phyloP scores from a whole-genome alignment of 805 yeast genomes.

The Clavispora carvajalis region DNA sequence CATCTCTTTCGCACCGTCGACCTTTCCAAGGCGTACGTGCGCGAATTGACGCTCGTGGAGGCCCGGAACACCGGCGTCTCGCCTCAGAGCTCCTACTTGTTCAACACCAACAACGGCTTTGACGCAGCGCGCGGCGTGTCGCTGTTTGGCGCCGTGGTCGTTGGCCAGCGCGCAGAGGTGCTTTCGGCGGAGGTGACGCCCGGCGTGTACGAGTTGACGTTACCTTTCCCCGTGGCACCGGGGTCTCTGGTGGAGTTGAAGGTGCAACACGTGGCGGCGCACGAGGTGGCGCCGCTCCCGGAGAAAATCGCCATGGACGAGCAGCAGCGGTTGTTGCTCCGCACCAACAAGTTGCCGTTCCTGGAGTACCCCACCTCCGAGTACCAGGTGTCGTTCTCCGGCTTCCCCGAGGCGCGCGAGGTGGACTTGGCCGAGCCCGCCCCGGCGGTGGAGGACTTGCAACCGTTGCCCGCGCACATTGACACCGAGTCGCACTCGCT shows the following conservation, averaged over 20 bases:
- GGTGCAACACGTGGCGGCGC: conserved; percentile 45
- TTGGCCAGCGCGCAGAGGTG: conserved; percentile 21
- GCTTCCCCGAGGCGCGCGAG: conserved; percentile 44
- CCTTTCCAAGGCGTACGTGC: conserved; percentile 58
- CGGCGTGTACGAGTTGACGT: conserved; percentile 37
- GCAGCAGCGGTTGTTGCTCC: conserved; percentile 53
- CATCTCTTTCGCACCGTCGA: conserved; percentile 57
- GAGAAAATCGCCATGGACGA: conserved; percentile 52
- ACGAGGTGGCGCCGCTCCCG: conserved; percentile 58
- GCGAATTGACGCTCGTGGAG: conserved; percentile 52
- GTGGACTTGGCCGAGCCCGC: conserved; percentile 22
- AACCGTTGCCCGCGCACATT: conserved; percentile 31
- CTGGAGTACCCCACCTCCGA: conserved; percentile 56
- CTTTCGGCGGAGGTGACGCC: conserved; percentile 17
- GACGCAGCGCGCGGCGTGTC: conserved; percentile 39
- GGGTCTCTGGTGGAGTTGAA: conserved; percentile 46
- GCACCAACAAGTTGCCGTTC: conserved; percentile 50
- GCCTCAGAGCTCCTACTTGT: conserved; percentile 52
- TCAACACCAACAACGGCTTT: conserved; percentile 51
- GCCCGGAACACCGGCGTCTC: conserved; percentile 52
- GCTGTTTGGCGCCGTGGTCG: conserved; percentile 34
- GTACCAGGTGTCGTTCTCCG: conserved; percentile 42
- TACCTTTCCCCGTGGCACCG: conserved; percentile 68
- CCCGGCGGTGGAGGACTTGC: conserved; percentile 15
- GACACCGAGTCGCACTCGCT: conserved; percentile 36